Evolutionary conservation across 208 protist species (phyloP).

Genomic region (Leptomonas seymouri): DNA sequence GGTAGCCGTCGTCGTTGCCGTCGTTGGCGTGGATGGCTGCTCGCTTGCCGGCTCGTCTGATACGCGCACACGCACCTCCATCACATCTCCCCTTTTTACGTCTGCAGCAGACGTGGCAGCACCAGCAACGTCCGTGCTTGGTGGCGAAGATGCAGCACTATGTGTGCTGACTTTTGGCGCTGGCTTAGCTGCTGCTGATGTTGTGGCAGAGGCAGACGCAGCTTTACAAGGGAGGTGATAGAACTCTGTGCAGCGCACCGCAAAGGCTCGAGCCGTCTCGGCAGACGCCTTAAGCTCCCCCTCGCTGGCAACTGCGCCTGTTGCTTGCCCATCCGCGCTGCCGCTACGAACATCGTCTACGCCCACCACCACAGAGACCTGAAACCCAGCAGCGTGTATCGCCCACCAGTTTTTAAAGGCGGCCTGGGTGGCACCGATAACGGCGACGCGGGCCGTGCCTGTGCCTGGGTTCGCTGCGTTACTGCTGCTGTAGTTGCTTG

Average conservation of each 20-base stretch:
- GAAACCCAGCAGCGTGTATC: constrained; percentile 26
- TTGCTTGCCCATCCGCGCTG: not conserved
- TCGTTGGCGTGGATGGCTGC: not conserved
- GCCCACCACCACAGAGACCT: constrained; percentile 27
- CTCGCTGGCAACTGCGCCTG: not conserved
- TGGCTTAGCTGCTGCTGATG: not conserved
- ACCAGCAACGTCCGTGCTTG: not conserved
- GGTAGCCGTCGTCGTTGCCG: not conserved
- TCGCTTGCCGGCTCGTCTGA: not conserved
- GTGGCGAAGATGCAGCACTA: not conserved
- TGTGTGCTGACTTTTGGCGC: not conserved
- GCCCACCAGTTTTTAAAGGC: constrained; percentile 25
- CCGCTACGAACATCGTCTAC: constrained; percentile 8
- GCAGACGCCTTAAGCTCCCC: constrained; percentile 13
- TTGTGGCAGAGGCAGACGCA: not conserved
- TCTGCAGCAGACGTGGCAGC: not conserved
- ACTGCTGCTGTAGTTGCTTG: not conserved
- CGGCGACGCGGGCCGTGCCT: constrained; percentile 25
- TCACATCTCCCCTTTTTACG: not conserved
- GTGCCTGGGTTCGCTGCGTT: not conserved
- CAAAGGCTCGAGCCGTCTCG: constrained; percentile 21
- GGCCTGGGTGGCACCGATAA: constrained; percentile 10
- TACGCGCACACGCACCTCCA: constrained; percentile 8
- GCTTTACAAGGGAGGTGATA: constrained; percentile 7
- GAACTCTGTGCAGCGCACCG: constrained; percentile 23